Evolutionary conservation across 257 asterid genomes (phyloP), one percentile per base, ranked within the genome.

Genomic region (Lycium barbarum): DNA sequence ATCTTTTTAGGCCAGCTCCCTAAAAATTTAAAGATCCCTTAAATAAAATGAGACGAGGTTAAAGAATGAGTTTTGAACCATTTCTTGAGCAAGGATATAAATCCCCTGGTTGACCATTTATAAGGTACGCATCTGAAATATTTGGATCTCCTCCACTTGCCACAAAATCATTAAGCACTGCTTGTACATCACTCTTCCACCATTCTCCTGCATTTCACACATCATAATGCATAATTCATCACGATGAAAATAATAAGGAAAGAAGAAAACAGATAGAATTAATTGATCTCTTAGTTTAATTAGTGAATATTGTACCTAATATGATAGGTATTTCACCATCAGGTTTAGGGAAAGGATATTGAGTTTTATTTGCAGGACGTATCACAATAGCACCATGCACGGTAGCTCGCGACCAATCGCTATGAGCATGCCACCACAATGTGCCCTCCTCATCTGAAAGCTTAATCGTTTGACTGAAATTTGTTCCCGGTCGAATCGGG

Each of bases 341-440:
- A 54, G 94, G 96, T 47, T 54, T 85, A 13, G 91, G 91, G 66
- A 91, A 93, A 36, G 94, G 94, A 65, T 91, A 91, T 9, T 17
- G 8, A 6, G 79, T 40, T 10, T 59, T 83, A 53, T 18, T 81
- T 4, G 66, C 72, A 1, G 97, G 93, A 4, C 83, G 83, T 35
- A 93, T 80, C 13, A 92, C 38, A 61, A 92, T 85, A 6, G 93
- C 90, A 1, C 97, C 95, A 9, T 92, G 86, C 0, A 92, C 93
- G 0, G 95, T 88, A 2, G 90, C 90, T 1, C 97, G 81, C 0
- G 88, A 90, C 96, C 94, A 92, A 11, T 89, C 93, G 40, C 90
- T 91, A 26, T 93, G 95, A 40, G 95, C 97, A 71, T 93, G 97
- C 97, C 97, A 93, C 95, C 95, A 93, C 47, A 92, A 36, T 2